Base-by-base conservation (phyloP, 352 stramenopile genomes). In the Globisporangium nunn region DNA sequence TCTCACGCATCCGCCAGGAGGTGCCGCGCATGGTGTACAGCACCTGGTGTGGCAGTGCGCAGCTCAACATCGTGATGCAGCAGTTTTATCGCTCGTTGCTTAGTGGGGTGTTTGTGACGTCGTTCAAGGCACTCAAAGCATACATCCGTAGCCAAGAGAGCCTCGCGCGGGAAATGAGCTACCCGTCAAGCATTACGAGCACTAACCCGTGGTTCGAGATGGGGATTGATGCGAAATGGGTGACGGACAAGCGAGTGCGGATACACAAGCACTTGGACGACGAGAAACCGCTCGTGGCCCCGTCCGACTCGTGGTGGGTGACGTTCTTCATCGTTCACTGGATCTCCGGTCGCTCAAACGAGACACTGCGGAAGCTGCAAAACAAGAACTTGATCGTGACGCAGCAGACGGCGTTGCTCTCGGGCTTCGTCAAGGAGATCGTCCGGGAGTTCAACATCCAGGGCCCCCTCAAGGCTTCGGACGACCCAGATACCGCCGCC, bases 301-400 rank as follows among this genome's bases (percentile, higher is more conserved):
- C 70, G 0, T 71, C 72, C 54, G 68, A 67, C 39, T 63, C 66
- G 4, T 89, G 79, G 79, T 89, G 79, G 76, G 44, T 89, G 28
- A 76, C 72, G 52, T 72, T 89, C 41, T 64, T 67, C 1, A 67
- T 72, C 12, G 74, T 83, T 3, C 48, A 82, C 59, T 86, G 72
- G 68, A 62, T 89, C 23, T 71, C 76, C 0, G 52, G 57, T 14
- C 68, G 68, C 14, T 59, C 62, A 8, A 73, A 78, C 45, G 66
- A 77, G 18, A 61, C 63, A 17, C 69, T 79, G 29, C 50, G 64
- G 4, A 64, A 62, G 15, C 54, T 88, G 18, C 45, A 71, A 15
- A 64, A 52, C 14, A 73, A 68, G 29, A 66, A 68, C 48, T 50
- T 47, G 51, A 48, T 29, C 53, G 47, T 40, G 17, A 18, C 40